A percentile compares a stretch with the other conserved stretches of the same genome.
Conservation (phyloP, 108 stramenopile genomes). For the Pseudonitzschia multistriata region DNA sequence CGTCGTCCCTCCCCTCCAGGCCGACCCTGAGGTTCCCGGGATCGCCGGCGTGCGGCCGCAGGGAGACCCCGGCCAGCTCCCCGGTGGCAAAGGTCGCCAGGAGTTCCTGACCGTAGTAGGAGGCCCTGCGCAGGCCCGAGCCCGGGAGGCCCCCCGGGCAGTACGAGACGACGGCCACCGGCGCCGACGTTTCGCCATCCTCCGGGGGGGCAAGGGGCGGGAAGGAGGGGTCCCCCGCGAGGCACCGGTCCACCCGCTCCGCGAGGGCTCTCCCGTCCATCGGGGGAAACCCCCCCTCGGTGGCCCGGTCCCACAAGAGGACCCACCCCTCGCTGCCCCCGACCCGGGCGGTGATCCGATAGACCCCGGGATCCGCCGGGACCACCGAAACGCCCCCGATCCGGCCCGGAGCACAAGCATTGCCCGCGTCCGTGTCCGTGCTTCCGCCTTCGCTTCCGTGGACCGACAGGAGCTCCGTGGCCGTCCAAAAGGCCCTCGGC, state of each 20-base stretch:
- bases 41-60: conserved; percentile 25
- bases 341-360: neutral
- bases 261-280: conserved; percentile 22
- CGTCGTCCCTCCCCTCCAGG: neutral
- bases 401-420: too few relatives aligned
- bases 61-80: conserved; percentile 44
- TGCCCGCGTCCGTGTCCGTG: neutral
- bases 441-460: neutral
- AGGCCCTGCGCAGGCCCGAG: conserved; percentile 53
- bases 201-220: too few relatives aligned
- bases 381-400: conserved; percentile 38
- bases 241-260: neutral
- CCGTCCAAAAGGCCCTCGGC: conserved; percentile 71
- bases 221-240: neutral
- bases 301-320: conserved; percentile 51
- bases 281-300: conserved; percentile 68
- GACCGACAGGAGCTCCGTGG: conserved; percentile 79
- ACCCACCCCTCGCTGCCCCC: neutral
- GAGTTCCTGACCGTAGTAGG: conserved; percentile 49
- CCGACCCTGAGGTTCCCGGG: neutral
- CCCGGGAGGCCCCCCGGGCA: conserved; percentile 69
- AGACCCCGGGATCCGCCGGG: conserved; percentile 23
- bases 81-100: conserved; percentile 27
- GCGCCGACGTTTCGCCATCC: neutral
- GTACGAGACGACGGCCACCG: conserved; percentile 57